Evolutionary conservation across 148 eudicot genomes (phyloP).

Genomic region (Persicaria maculosa): DNA sequence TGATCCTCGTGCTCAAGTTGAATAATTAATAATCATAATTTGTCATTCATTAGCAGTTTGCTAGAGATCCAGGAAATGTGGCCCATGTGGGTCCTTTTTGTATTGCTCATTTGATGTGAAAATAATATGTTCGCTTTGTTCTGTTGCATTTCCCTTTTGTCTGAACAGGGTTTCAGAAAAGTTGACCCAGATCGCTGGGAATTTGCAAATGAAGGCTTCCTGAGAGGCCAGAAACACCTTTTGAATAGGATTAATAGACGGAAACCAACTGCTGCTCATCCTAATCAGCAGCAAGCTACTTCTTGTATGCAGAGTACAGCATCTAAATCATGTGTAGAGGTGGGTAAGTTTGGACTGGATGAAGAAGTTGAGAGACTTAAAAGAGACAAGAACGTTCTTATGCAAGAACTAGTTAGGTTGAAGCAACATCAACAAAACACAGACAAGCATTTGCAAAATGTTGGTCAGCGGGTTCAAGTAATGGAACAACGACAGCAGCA

Average conservation of each 20-base stretch:
- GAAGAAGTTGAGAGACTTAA: constrained; percentile 67
- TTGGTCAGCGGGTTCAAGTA: constrained; percentile 64
- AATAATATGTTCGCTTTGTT: neutral
- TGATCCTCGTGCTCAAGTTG: neutral
- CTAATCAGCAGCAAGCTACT: constrained; percentile 29
- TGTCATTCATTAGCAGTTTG: neutral
- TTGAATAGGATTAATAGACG: constrained; percentile 64
- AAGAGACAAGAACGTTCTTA: constrained; percentile 70
- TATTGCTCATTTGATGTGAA: neutral
- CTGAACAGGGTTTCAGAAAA: constrained; percentile 65
- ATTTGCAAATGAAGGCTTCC: constrained; percentile 68
- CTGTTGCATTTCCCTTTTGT: constrained; percentile 13
- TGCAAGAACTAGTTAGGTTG: constrained; percentile 75
- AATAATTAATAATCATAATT: no score
- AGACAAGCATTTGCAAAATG: constrained; percentile 61
- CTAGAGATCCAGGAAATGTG: neutral
- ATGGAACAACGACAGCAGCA: constrained; percentile 76
- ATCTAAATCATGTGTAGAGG: constrained; percentile 44
- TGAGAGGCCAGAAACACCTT: constrained; percentile 67
- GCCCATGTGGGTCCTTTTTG: neutral
- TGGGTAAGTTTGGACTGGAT: constrained; percentile 59
- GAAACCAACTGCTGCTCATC: constrained; percentile 40
- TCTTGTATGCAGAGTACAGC: constrained; percentile 32
- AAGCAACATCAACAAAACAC: constrained; percentile 72
- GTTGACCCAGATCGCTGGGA: constrained; percentile 72